Base-by-base conservation (phyloP, 1,284 basidiomycete species). In the Neolentinus lepideus region DNA sequence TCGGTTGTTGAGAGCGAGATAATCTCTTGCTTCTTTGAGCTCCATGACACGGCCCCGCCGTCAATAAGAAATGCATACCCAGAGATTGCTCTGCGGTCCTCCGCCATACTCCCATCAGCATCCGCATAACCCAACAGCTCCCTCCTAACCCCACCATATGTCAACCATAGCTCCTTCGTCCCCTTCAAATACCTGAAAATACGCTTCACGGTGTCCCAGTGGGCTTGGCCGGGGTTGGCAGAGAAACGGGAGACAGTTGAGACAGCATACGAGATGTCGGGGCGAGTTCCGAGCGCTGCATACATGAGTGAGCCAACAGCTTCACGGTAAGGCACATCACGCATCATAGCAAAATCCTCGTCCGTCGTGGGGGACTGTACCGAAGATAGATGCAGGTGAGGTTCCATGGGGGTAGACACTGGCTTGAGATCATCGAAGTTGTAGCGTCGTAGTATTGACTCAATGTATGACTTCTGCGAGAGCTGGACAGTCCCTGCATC, bases 391-490 rank as follows among this genome's bases (percentile, higher is more conserved):
- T n/a, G n/a, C n/a, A n/a, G n/a, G n/a, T n/a, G n/a, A n/a, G n/a
- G n/a, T n/a, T n/a, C n/a, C n/a, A n/a, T n/a, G n/a, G n/a, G n/a
- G n/a, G 60, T 59, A 1, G 59, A 60, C 14, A 65, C 53, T 0
- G 66, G 63, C 51, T 68, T 66, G 3, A 56, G 24, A 16, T 68
- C 63, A 1, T 60, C 52, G 3, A 71, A 52, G 19, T 64, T 59
- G 58, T 61, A 69, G 9, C 59, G 56, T 0, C 48, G 35, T 9
- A 71, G 29, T 22, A 71, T 64, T 1, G 59, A 45, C 27, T 63
- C 52, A 36, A 67, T 62, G 54, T 65, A 66, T 0, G 60, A 19
- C 11, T 25, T 58, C 54, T 66, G 70, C 8, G 63, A 68, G 6
- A 72, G 60, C 16, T 58, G 55, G 46, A 58, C 61, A 10, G 31